Percentiles rank a stretch among this genome's conserved stretches.
These are phyloP conservation scores for Aureobasidium sp. DNA, from an alignment of 2,329 filamentous ascomycete genomes.

Conservation along the genomic window DNA sequence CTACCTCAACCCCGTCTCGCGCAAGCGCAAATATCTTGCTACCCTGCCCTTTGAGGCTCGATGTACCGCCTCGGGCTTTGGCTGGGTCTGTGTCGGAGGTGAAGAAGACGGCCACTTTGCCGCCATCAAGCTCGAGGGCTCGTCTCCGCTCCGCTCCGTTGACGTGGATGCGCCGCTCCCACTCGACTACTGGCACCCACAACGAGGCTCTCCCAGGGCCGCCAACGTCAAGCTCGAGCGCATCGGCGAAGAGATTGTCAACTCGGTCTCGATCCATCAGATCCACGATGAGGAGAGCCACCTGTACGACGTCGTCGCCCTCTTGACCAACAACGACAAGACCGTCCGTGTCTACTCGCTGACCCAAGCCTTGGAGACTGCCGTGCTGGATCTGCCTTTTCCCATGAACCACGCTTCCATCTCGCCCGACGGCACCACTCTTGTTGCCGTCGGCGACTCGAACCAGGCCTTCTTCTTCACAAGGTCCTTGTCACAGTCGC, in stretches of 20 bases:
- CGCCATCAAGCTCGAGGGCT: slow-evolving; percentile 57
- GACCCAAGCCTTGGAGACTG: slow-evolving; percentile 58
- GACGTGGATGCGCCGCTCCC: slow-evolving; percentile 54
- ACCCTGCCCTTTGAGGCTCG: slow-evolving; percentile 63
- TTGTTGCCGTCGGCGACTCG: slow-evolving; percentile 82
- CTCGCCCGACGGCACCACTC: slow-evolving; percentile 74
- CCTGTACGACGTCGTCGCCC: slow-evolving; percentile 53
- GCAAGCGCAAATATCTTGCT: slow-evolving; percentile 68
- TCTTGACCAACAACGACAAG: slow-evolving; percentile 85
- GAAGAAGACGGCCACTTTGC: slow-evolving; percentile 78
- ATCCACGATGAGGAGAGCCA: slow-evolving; percentile 45
- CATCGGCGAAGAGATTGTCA: slow-evolving; percentile 58
- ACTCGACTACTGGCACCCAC: slow-evolving; percentile 33
- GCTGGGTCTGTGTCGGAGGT: slow-evolving; percentile 87
- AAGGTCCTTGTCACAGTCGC: slow-evolving; percentile 34
- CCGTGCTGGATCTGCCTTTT: slow-evolving; percentile 67
- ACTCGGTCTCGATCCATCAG: slow-evolving; percentile 59
- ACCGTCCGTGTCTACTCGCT: slow-evolving; percentile 80
- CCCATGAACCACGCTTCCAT: slow-evolving; percentile 92
- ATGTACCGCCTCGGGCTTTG: slow-evolving; percentile 78
- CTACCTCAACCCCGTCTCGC: slow-evolving; percentile 55
- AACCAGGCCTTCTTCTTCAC: slow-evolving; percentile 79
- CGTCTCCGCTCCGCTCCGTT: slow-evolving; percentile 35
- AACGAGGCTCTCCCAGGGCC: slow-evolving; percentile 44
- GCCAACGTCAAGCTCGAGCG: slow-evolving; percentile 49